Evolutionary conservation across 345 rosid genomes (phyloP).

Genomic region (Eucalyptus albens): DNA sequence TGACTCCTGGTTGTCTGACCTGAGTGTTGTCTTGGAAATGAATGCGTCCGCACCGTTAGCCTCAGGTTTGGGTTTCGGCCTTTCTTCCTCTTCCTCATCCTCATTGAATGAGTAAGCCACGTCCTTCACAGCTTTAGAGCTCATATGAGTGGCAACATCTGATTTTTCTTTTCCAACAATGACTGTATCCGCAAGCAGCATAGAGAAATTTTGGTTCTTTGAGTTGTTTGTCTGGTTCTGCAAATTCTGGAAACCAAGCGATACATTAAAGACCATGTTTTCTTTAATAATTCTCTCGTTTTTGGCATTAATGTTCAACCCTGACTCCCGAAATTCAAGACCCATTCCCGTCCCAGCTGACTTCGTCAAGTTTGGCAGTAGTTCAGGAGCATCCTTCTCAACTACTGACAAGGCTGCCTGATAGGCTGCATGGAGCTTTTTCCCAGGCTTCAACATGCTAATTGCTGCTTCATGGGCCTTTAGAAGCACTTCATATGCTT

Average conservation of each 20-base stretch:
- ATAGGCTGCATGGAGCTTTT: slow-evolving; percentile 49
- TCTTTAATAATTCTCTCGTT: slow-evolving; percentile 54
- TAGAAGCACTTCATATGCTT: slow-evolving; percentile 85
- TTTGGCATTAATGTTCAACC: slow-evolving; percentile 67
- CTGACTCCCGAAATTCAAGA: slow-evolving; percentile 91
- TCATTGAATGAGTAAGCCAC: slow-evolving; percentile 88
- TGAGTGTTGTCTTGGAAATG: slow-evolving; percentile 63
- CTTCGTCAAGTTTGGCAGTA: slow-evolving; percentile 60
- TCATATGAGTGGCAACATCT: slow-evolving; percentile 47
- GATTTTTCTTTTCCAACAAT: slow-evolving; percentile 49
- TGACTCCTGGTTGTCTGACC: slow-evolving; percentile 86
- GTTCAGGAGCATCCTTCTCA: slow-evolving; percentile 75
- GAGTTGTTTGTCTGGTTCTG: slow-evolving; percentile 39
- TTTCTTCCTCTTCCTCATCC: slow-evolving; percentile 69
- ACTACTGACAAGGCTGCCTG: slow-evolving; percentile 72
- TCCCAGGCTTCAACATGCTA: slow-evolving; percentile 61
- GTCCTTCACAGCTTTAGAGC: slow-evolving; percentile 76
- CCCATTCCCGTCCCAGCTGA: slow-evolving; percentile 98
- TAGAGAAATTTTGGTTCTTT: slow-evolving; percentile 55
- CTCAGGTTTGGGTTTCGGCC: slow-evolving; percentile 20
- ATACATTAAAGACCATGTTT: slow-evolving; percentile 75
- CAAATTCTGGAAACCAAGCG: slow-evolving; percentile 86
- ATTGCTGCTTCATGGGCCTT: slow-evolving; percentile 94
- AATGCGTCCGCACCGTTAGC: slow-evolving; percentile 22
- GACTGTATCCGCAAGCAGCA: slow-evolving; percentile 84